phyloP scores from a whole-genome alignment of 306 rosid genomes.

The Citrullus mucosospermus region DNA sequence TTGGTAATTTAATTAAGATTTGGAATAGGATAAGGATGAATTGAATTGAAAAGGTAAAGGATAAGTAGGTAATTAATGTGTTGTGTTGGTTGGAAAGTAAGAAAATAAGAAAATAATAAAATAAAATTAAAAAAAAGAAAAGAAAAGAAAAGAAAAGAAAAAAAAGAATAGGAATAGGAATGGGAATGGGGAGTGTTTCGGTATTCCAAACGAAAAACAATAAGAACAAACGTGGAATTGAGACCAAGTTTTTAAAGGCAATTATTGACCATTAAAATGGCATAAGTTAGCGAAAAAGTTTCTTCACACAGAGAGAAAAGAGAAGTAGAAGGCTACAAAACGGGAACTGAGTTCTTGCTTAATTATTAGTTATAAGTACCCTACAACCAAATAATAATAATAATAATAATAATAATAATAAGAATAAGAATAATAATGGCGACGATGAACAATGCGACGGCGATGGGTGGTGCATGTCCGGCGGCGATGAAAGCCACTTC shows the following conservation, averaged over 20 bases:
- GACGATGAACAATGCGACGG: not conserved
- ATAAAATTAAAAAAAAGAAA: no score
- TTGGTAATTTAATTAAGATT: no score
- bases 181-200: no score
- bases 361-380: no score
- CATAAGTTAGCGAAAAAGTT: not conserved
- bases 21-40: not conserved
- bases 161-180: no score
- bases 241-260: not conserved
- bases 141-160: no score
- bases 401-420: no score
- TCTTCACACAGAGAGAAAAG: not conserved
- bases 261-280: not conserved
- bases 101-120: no score
- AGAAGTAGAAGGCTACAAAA: not conserved
- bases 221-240: not conserved
- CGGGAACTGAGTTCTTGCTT: not conserved
- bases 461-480: slow-evolving; percentile 8
- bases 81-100: not conserved
- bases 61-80: not conserved
- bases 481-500: slow-evolving; percentile 49
- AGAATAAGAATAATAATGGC: no score
- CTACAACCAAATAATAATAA: no score
- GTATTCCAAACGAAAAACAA: no score
- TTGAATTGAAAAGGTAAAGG: not conserved